Conservation (phyloP, 1,284 basidiomycete genomes). For the Trametes sp. region DNA sequence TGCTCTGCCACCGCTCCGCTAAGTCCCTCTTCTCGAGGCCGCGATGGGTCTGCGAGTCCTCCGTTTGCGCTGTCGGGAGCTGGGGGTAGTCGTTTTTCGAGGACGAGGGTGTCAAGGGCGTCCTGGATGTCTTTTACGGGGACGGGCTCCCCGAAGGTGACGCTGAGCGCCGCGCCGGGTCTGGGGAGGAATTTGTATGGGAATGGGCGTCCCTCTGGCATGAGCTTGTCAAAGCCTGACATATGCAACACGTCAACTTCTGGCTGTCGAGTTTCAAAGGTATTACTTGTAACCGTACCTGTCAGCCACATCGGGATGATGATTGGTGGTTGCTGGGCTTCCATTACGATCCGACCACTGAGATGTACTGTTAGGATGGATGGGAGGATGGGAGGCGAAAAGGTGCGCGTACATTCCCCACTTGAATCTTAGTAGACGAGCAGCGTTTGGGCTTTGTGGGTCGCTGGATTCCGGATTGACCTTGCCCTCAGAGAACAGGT, state of each 20-base stretch:
- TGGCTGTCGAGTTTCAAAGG: neutral
- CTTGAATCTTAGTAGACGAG: conserved; percentile 84
- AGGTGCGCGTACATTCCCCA: conserved; percentile 87
- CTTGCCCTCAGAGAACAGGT: conserved; percentile 94
- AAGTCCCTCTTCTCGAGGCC: conserved; percentile 19
- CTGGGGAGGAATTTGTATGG: conserved; percentile 79
- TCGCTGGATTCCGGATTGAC: conserved; percentile 74
- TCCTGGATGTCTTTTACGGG: conserved; percentile 50
- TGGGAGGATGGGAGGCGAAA: neutral
- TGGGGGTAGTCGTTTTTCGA: conserved; percentile 15
- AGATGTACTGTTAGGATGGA: conserved; percentile 7
- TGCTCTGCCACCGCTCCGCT: conserved; percentile 21
- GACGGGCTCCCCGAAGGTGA: conserved; percentile 78
- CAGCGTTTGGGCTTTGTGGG: conserved; percentile 48
- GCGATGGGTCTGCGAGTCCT: conserved; percentile 13
- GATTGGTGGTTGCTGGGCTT: conserved; percentile 73
- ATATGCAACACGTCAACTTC: neutral
- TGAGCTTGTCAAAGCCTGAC: conserved; percentile 85
- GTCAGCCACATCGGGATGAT: conserved; percentile 96
- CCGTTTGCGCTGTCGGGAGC: conserved; percentile 24
- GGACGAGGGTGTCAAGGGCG: conserved; percentile 36
- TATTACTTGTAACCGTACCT: too few relatives aligned
- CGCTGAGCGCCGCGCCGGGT: conserved; percentile 64
- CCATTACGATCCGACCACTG: conserved; percentile 88
- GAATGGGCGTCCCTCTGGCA: conserved; percentile 83